Conservation (phyloP, 139 green algal species). For the Chlorella sorokiniana region DNA sequence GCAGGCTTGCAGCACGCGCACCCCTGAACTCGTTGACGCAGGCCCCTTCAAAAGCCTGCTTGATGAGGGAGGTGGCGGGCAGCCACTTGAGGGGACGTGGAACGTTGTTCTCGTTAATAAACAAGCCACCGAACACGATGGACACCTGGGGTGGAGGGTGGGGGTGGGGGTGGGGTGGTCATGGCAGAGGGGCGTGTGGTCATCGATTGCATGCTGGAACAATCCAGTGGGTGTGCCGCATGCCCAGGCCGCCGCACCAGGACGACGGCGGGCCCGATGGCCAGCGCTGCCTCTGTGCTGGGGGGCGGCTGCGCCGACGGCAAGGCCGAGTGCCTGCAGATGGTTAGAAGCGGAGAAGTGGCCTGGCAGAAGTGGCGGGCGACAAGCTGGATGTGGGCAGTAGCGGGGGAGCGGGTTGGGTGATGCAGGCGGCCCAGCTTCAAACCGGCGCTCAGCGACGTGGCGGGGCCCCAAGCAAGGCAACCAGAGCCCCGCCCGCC, state of each 20-base stretch:
- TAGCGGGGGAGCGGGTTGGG: too few relatives aligned
- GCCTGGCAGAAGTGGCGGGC: too few relatives aligned
- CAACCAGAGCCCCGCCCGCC: too few relatives aligned
- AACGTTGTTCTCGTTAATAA: slow-evolving; percentile 79
- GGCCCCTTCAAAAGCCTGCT: slow-evolving; percentile 60
- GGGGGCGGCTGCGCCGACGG: slow-evolving; percentile 81
- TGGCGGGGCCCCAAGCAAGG: too few relatives aligned
- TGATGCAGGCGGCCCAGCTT: too few relatives aligned
- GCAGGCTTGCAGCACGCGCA: background rate
- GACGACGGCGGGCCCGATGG: slow-evolving; percentile 93
- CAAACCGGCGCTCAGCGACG: too few relatives aligned
- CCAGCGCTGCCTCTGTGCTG: slow-evolving; percentile 82
- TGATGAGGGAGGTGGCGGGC: slow-evolving; percentile 80
- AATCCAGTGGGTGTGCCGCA: background rate
- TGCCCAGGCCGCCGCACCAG: slow-evolving; percentile 29
- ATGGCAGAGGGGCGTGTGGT: background rate
- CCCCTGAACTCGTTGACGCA: slow-evolving; percentile 90
- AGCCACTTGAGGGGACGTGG: slow-evolving; percentile 76
- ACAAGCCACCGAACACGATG: slow-evolving; percentile 95
- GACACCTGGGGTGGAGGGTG: slow-evolving; percentile 55
- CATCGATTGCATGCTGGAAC: background rate
- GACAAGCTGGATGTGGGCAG: too few relatives aligned
- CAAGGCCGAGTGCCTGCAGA: slow-evolving; percentile 74
- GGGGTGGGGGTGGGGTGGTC: background rate
- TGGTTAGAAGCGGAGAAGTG: too few relatives aligned